A percentile compares a stretch with the other conserved stretches of the same genome.
These are phyloP conservation scores for Chlorella sp. DNA, from an alignment of 139 green algal genomes.

Conservation along the genomic window DNA sequence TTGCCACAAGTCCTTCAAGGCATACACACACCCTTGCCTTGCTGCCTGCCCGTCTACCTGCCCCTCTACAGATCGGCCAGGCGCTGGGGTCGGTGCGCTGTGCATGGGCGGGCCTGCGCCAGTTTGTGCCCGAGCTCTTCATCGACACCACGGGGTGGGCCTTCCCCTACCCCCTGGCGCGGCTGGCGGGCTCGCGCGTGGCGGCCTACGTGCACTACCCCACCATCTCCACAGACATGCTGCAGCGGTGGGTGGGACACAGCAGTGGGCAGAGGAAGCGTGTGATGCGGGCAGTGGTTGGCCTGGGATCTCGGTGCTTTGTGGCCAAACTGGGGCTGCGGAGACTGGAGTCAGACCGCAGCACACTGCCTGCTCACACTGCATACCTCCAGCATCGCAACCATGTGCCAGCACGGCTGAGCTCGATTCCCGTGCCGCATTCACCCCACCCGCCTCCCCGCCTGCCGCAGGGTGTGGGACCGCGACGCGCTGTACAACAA, in stretches of 20 bases:
- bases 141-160: constrained; percentile 96
- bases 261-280: not conserved
- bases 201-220: constrained; percentile 96
- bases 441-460: not conserved
- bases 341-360: no score
- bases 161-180: constrained; percentile 89
- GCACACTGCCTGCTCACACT: no score
- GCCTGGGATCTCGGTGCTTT: no score
- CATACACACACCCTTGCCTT: no score
- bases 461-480: constrained; percentile 20
- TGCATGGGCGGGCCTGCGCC: constrained; percentile 72
- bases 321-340: no score
- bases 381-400: no score
- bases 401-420: no score
- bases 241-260: constrained; percentile 65
- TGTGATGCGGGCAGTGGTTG: no score
- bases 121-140: constrained; percentile 80
- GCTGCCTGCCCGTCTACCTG: no score
- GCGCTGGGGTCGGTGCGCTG: constrained; percentile 74
- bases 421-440: not conserved
- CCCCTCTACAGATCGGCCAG: constrained; percentile 64
- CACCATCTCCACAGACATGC: constrained; percentile 94
- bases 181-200: constrained; percentile 71
- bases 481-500: constrained; percentile 82
- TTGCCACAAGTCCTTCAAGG: no score